Base-by-base conservation (phyloP, 176 grass and related monocot genomes). In the Elaeis guineensis region DNA sequence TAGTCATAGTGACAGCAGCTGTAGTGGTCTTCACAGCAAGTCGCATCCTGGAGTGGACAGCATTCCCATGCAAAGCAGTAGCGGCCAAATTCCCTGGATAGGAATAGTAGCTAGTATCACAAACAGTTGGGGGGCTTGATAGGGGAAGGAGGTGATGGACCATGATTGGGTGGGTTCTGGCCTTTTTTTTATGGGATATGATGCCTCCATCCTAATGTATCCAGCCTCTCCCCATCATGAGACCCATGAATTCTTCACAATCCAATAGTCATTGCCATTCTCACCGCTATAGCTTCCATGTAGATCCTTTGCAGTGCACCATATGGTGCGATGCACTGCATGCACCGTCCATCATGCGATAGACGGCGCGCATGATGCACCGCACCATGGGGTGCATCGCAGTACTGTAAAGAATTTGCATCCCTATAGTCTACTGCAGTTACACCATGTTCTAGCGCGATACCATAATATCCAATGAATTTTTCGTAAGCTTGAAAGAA, bases 211-310 rank as follows among this genome's bases (percentile, higher is more conserved):
- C 52, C 69, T 67, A 24, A 81, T 58, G 66, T 81, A 89, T 15
- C 86, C 85, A 0, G 24, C 21, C 52, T 89, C 86, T 5, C 86
- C 86, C 85, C 86, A 89, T 0, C 30, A 16, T 1, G 9, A 16
- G 3, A 80, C 69, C 86, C 80, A 80, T 5, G 77, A 84, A 61
- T 89, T 89, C 56, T 77, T 84, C 20, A 89, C 52, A 7, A 84
- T 89, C 86, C 81, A 89, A 25, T 83, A 83, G 69, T 83, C 80
- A 1, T 57, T 57, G 14, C 28, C 30, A 15, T 62, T 16, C 11
- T 61, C 65, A 25, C 62, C 63, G 69, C 80, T 75, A 3, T 83
- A 83, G 7, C 80, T n/a, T n/a, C n/a, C n/a, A n/a, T n/a, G n/a
- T n/a, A n/a, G n/a, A n/a, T n/a, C n/a, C n/a, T n/a, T n/a, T n/a